Evolutionary conservation across 2,329 filamentous ascomycete species (phyloP), one percentile per base, ranked within the genome.

Genomic region (Paecilomyces niveus): DNA sequence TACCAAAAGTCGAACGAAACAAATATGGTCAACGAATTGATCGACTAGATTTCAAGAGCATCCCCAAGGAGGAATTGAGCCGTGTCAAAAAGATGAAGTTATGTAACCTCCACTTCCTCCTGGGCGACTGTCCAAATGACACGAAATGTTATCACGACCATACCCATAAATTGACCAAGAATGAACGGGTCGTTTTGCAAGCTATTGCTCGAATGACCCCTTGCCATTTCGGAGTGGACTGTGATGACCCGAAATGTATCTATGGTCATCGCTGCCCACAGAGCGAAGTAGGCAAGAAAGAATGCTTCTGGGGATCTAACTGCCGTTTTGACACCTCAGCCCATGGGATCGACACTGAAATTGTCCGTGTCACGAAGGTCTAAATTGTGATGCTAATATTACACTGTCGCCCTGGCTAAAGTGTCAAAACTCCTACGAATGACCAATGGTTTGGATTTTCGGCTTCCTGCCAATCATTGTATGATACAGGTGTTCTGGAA

Each of bases 261-360:
- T 86, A 86, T 65, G 85, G 85, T 22, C 85, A 87, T 69, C 79
- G 81, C 35, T 87, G 84, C 65, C 83, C 83, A 18, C 82, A 83
- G 61, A 77, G 76, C 33, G 73, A 78, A 59, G 76, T 78, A 29
- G 81, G 81, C 39, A 77, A 74, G 54, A 81, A 80, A 66, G 78
- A 76, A 18, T 87, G 85, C 66, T 80, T 82, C 64, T 85, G 83
- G 71, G 81, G 81, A 13, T 78, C 81, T 6, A 76, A 74, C 56
- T 87, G 85, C 74, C 80, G 83, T 33, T 87, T 87, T 65, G 77
- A 80, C 35, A 68, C 71, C 15, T 79, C 81, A 59, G 77, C 85
- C 60, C 85, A 87, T 67, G 80, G 80, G 13, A 79, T 86, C 63
- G 84, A 86, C 68, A 79, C 74, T 39, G 79, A 74, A 60, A 75